Evolutionary conservation across 306 rosid genomes (phyloP).

Genomic region (Adenanthera pavonina): DNA sequence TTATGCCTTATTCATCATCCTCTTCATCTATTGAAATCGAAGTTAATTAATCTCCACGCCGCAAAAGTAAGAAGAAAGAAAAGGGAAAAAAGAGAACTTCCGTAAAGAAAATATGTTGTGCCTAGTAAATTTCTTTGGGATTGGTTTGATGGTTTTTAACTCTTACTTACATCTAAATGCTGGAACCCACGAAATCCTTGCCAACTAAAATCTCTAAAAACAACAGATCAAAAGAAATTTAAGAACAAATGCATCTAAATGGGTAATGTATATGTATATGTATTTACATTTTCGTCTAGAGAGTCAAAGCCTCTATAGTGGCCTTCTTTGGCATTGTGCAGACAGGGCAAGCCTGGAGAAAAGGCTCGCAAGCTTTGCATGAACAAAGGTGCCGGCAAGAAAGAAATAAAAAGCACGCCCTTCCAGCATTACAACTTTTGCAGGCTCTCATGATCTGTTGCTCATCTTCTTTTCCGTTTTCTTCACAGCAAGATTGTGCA

Average conservation of each 20-base stretch:
- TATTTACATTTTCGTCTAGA: constrained; percentile 50
- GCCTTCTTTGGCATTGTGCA: constrained; percentile 66
- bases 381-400: constrained; percentile 89
- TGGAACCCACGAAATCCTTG: background rate
- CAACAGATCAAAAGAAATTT: background rate
- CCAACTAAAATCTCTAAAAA: background rate
- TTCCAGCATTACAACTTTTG: constrained; percentile 55
- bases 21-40: background rate
- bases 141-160: background rate
- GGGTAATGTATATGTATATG: background rate
- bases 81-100: background rate
- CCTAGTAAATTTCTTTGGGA: background rate
- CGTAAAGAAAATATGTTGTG: background rate
- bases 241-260: background rate
- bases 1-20: background rate
- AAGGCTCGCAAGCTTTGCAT: constrained; percentile 68
- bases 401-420: constrained; percentile 61
- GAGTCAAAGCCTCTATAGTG: constrained; percentile 64
- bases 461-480: constrained; percentile 7
- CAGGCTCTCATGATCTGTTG: constrained; percentile 45
- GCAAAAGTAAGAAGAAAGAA: background rate
- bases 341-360: constrained; percentile 70
- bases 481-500: constrained; percentile 65
- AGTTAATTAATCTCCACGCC: background rate
- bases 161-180: background rate